Evolutionary conservation across 1,284 basidiomycete genomes (phyloP), one percentile per base, ranked within the genome.

Genomic region (Irpex sp.): DNA sequence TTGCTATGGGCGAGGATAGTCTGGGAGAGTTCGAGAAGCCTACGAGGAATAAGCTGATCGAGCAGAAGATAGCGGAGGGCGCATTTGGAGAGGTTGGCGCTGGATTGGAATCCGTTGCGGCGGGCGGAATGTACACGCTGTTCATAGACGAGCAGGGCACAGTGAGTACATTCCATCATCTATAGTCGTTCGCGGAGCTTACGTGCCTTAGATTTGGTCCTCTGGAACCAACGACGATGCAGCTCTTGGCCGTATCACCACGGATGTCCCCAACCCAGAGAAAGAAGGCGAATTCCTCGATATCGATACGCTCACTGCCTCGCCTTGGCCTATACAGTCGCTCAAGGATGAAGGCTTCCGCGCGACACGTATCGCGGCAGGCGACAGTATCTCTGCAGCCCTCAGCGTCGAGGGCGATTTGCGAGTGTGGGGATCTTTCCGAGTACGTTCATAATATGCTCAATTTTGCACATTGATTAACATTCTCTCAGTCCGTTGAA

Each of bases 181-280:
- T 36, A 2, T 35, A 19, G 17, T 26, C 46, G 19, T 59, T 26
- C 59, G 47, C 56, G 61, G 37, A 15, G 56, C 51, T 62, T 59
- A 58, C 58, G 39, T 4, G 43, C 46, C 39, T 56, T 70, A 93
- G 92, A 79, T 93, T 17, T 92, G 90, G 86, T 90, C 91, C 11
- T 95, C 90, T 76, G 95, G 95, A 53, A 88, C 92, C 67, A 97
- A 98, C 74, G 95, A 98, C 73, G 90, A 94, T 69, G 94, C 92
- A 59, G 91, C 93, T 37, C 83, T 98, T 19, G 95, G 95, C 19
- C 85, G 94, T 63, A 74, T 85, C 64, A 95, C 70, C 4, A 51
- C 53, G 35, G 54, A 68, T n/a, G 67, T 69, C 3, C 68, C 67
- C 2, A 59, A 72, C 56, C 68, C 68, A 11, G 68, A 68, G 56